These are phyloP conservation scores for Tetrapisispora fleetii DNA, from an alignment of 805 yeast species.

Conservation along the genomic window DNA sequence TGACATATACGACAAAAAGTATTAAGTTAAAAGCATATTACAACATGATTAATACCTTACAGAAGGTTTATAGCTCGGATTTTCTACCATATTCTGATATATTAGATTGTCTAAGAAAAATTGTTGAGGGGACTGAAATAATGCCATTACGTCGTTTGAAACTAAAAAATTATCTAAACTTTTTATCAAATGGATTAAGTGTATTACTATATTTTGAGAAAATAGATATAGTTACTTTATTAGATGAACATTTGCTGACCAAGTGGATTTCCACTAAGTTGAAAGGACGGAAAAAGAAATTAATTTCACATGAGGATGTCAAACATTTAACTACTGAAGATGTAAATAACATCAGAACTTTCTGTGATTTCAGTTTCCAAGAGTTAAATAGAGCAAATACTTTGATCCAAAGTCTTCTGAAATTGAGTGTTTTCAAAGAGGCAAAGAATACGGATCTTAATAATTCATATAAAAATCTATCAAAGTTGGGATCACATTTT, in stretches of 20 bases:
- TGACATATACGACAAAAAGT: conserved; percentile 4
- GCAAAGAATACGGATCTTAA: conserved; percentile 16
- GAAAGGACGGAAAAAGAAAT: not conserved
- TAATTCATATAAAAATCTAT: conserved; percentile 4
- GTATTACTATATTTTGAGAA: conserved; percentile 6
- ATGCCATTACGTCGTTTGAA: not conserved
- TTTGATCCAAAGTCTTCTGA: conserved; percentile 10
- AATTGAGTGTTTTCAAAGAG: conserved; percentile 13
- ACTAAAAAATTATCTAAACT: not conserved
- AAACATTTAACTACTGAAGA: conserved; percentile 22
- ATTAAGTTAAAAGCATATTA: conserved; percentile 13
- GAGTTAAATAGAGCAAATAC: conserved; percentile 12
- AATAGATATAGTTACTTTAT: conserved; percentile 3
- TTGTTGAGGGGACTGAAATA: not conserved
- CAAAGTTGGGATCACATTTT: not conserved
- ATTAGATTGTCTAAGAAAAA: conserved; percentile 4
- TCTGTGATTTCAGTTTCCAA: conserved; percentile 17
- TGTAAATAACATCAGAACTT: conserved; percentile 18
- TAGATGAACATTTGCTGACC: conserved; percentile 7
- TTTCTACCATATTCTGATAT: conserved; percentile 18
- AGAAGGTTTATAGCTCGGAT: conserved; percentile 10
- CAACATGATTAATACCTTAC: conserved; percentile 10
- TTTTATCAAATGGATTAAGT: conserved; percentile 11
- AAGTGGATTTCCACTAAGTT: conserved; percentile 11
- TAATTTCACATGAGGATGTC: not conserved